Percentiles rank a stretch among this genome's conserved stretches.
phyloP scores from a whole-genome alignment of 2,329 filamentous ascomycete genomes.

The Venturia aucupariae region DNA sequence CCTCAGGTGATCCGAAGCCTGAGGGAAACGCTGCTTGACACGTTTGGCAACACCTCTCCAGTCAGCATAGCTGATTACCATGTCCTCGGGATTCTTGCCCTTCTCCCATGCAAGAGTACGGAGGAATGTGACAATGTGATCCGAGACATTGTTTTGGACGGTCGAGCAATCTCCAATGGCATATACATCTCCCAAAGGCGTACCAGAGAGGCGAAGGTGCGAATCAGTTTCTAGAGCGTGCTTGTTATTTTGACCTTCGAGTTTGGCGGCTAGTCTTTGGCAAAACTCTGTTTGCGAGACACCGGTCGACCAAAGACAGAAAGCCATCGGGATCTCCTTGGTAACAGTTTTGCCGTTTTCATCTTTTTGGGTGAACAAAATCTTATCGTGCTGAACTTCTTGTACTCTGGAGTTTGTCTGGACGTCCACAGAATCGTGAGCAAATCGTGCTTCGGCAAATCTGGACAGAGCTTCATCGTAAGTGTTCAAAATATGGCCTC shows the following conservation, averaged over 20 bases:
- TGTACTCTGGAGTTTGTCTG: constrained; percentile 89
- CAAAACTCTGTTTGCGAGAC: constrained; percentile 77
- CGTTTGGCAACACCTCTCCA: constrained; percentile 78
- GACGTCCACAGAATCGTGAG: constrained; percentile 83
- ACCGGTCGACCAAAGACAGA: constrained; percentile 96
- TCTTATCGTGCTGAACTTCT: constrained; percentile 74
- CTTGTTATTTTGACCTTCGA: constrained; percentile 72
- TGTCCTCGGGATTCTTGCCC: constrained; percentile 78
- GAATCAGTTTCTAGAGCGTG: constrained; percentile 92
- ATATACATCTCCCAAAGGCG: constrained; percentile 89
- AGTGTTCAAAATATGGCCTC: constrained; percentile 92
- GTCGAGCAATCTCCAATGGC: constrained; percentile 94
- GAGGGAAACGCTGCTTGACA: constrained; percentile 83
- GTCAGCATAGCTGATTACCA: constrained; percentile 77
- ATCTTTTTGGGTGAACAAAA: constrained; percentile 77
- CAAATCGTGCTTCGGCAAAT: constrained; percentile 75
- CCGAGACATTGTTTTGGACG: constrained; percentile 92
- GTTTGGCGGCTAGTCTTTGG: constrained; percentile 65
- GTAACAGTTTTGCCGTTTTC: constrained; percentile 64
- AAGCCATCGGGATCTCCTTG: constrained; percentile 91
- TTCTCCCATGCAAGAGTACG: constrained; percentile 85
- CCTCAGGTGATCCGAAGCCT: constrained; percentile 76
- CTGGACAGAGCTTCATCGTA: constrained; percentile 91
- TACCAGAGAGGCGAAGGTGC: constrained; percentile 79
- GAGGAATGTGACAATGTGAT: constrained; percentile 83